These are phyloP conservation scores for Fusarium equiseti DNA, from an alignment of 2,329 filamentous ascomycete species.

Conservation along the genomic window DNA sequence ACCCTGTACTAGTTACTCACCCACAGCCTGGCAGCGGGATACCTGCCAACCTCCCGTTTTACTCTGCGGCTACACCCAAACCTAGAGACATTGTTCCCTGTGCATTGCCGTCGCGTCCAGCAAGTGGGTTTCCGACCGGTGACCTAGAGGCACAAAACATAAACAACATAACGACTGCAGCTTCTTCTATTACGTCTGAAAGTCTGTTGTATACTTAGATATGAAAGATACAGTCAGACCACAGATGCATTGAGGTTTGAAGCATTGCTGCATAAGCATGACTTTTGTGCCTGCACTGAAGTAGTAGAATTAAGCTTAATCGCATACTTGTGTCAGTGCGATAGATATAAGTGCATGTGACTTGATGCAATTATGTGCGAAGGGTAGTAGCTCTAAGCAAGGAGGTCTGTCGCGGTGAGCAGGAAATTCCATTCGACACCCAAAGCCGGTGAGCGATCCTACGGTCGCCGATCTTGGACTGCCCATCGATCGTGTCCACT, in stretches of 20 bases:
- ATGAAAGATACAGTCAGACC: accelerated
- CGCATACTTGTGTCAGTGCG: accelerated
- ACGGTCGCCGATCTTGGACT: neutral
- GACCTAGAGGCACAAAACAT: accelerated
- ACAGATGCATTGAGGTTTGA: neutral
- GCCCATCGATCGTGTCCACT: neutral
- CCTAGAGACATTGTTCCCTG: neutral
- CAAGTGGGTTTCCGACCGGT: neutral
- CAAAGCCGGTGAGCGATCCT: neutral
- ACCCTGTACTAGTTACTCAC: neutral
- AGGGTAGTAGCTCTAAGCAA: neutral
- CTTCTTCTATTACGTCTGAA: neutral
- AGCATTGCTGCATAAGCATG: neutral
- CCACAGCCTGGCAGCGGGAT: too few relatives aligned
- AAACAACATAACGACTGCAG: neutral
- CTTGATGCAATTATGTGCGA: neutral
- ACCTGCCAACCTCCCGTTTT: neutral
- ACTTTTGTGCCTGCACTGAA: accelerated
- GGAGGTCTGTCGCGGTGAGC: neutral
- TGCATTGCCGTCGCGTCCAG: neutral
- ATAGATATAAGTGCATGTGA: neutral
- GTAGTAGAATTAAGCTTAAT: neutral
- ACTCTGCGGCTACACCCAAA: neutral
- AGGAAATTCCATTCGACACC: neutral
- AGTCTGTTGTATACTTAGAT: neutral